Base-by-base conservation (phyloP, 805 yeast genomes). In the Metschnikowia picachoensis region DNA sequence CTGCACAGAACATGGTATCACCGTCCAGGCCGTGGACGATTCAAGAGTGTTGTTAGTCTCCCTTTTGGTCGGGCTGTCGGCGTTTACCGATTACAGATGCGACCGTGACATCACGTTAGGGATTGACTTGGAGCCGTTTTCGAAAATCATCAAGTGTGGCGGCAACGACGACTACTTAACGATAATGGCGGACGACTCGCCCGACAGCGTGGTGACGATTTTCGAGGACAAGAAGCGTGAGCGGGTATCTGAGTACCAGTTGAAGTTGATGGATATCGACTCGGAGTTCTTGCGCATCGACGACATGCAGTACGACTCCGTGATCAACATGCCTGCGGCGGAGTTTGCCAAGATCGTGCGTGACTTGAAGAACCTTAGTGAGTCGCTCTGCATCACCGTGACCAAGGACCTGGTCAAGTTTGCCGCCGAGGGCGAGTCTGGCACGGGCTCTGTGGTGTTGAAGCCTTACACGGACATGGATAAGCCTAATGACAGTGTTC, bases 1-100 rank as follows among this genome's bases (percentile, higher is more conserved):
- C 74, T 94, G 97, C 73, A 82, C 95, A n/a, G 94, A 87, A 66
- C 79, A 82, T 52, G 99, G 99, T 56, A 85, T 94, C 60, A 85
- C 95, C 10, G 92, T 95, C 17, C 98, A 94, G 74, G 98, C 99
- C 27, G 94, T 94, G 57, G 99, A 94, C 70, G 95, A 90, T 65
- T 90, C 99, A 27, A 88, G 97, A 76, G 97, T 94, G 48, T 79
- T 91, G 53, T 78, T 94, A 54, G 96, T 92, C 35, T 86, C 96
- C 16, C 74, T 94, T 52, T 80, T 87, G 58, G 85, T 94, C 56
- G 96, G 95, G 48, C 81, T 83, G 52, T 91, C 87, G 50, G 91
- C 96, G 11, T 94, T 94, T 73, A 77, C 81, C 50, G 92, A 86
- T 57, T 94, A 87, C 76, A 85, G 99, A 77, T 91, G 98, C 71